Percentiles rank a stretch among this genome's conserved stretches.
Conservation (phyloP, 73 alveolate genomes). For the Paraurostyla sp. region DNA sequence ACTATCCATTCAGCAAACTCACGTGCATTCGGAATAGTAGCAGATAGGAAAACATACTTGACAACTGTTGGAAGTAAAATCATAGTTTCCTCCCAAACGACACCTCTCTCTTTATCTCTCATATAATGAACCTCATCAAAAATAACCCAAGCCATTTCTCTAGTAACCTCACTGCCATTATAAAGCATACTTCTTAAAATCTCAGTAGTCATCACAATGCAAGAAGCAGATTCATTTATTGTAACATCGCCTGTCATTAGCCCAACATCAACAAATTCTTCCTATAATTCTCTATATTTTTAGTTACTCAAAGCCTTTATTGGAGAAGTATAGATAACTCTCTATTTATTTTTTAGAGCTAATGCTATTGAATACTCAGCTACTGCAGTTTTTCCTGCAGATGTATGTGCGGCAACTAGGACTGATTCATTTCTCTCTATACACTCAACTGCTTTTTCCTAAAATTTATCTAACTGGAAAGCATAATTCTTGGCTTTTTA, state of each 20-base stretch:
- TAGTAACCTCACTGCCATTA: conserved; percentile 98
- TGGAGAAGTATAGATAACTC: conserved; percentile 99
- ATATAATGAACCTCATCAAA: conserved; percentile 99
- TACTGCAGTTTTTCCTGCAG: conserved; percentile 99
- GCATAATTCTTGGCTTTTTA: conserved; percentile 88
- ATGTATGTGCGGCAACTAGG: conserved; percentile 99
- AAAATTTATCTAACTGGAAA: conserved; percentile 96
- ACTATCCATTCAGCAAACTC: conserved; percentile 99
- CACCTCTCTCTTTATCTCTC: conserved; percentile 99
- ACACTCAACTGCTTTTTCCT: conserved; percentile 95
- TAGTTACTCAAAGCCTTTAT: conserved; percentile 99
- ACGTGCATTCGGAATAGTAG: conserved; percentile 99
- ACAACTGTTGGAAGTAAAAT: conserved; percentile 93
- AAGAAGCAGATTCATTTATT: conserved; percentile 95
- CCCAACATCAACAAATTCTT: conserved; percentile 99
- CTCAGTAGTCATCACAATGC: conserved; percentile 99
- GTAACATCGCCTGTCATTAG: conserved; percentile 99
- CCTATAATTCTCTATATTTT: conserved; percentile 99
- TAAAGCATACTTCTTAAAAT: conserved; percentile 99
- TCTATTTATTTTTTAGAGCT: conserved; percentile 96
- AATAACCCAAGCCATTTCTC: conserved; percentile 99
- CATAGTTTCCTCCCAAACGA: conserved; percentile 99
- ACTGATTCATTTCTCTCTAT: conserved; percentile 97
- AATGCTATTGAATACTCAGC: conserved; percentile 99
- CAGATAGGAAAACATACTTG: conserved; percentile 98